Base-by-base conservation (phyloP, 208 protist species). In the Leishmania guyanensis region DNA sequence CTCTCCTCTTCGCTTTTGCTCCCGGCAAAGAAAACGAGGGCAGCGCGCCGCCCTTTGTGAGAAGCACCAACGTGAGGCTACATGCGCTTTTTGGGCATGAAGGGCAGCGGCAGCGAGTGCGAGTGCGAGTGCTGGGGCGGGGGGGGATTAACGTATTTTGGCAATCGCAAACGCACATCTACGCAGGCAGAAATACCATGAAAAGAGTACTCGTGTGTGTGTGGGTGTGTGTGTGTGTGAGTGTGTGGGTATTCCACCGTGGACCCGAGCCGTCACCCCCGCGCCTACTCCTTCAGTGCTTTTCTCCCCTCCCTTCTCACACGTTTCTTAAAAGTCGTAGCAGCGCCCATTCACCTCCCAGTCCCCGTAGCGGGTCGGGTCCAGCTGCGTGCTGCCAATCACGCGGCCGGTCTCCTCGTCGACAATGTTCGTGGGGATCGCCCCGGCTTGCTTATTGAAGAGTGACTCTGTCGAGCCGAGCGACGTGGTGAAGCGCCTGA, bases 341-440 rank as follows among this genome's bases (percentile, higher is more conserved):
- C 94, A 97, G 54, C 94, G 89, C 9, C 94, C 94, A 83, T 97
- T 96, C 58, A 93, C 89, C 82, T 97, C 94, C 93, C 94, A 97
- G 78, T 97, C 94, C 12, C 94, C 94, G 81, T 97, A 97, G 14
- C 94, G 92, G 16, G 92, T 95, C 5, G 94, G 94, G 72, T 95
- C 88, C 16, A 78, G 92, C 84, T 96, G 92, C 26, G 91, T 90
- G 88, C 94, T 96, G 66, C 94, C 94, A 60, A 97, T 91, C 10
- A 95, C 91, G 9, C 87, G 87, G 0, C 93, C 93, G 36, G 94
- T 96, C 66, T 88, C 88, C 77, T 97, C 94, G 66, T 97, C 93
- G 33, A 97, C 94, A 3, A 97, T 87, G 81, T 96, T 96, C 0
- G 92, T 95, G 9, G 93, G 93, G 51, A 93, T 86, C 29, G 91